Evolutionary conservation across 805 yeast genomes (phyloP).

Genomic region (Torulaspora indica): DNA sequence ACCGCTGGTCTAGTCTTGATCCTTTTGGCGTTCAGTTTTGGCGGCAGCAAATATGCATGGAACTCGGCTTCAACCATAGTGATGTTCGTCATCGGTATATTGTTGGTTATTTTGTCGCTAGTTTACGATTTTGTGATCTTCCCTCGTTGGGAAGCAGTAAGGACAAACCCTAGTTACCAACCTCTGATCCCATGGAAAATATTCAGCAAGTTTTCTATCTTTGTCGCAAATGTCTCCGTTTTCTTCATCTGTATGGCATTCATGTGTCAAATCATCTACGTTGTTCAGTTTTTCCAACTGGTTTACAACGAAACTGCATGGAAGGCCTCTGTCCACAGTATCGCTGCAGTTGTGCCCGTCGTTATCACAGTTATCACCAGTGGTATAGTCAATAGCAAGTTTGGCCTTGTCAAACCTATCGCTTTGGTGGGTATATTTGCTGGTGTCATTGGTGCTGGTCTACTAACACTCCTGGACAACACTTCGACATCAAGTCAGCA

Average conservation of each 20-base stretch:
- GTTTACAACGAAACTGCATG: conserved; percentile 24
- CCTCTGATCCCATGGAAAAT: conserved; percentile 22
- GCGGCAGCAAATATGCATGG: conserved; percentile 59
- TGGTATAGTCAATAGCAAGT: conserved; percentile 35
- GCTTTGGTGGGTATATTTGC: conserved; percentile 32
- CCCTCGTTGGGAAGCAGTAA: conserved; percentile 12
- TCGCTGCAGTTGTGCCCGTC: conserved; percentile 23
- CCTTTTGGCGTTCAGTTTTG: conserved; percentile 34
- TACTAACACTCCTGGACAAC: conserved; percentile 32
- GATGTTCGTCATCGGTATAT: conserved; percentile 43
- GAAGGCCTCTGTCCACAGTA: conserved; percentile 26
- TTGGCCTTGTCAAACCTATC: conserved; percentile 37
- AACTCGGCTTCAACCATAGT: conserved; percentile 40
- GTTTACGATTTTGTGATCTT: conserved; percentile 40
- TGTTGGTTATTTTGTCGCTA: conserved; percentile 41
- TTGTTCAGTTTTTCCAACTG: conserved; percentile 29
- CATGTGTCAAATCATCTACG: conserved; percentile 23
- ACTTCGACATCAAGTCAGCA: conserved; percentile 28
- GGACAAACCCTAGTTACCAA: conserved; percentile 12
- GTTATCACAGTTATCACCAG: conserved; percentile 21
- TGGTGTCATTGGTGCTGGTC: conserved; percentile 38
- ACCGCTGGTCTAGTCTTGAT: conserved; percentile 24
- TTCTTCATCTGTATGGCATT: conserved; percentile 21
- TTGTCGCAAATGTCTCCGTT: conserved; percentile 19
- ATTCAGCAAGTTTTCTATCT: conserved; percentile 14